A percentile compares a stretch with the other conserved stretches of the same genome.
These are phyloP conservation scores for Xanthoceras sorbifolium DNA, from an alignment of 345 rosid species.

Conservation along the genomic window DNA sequence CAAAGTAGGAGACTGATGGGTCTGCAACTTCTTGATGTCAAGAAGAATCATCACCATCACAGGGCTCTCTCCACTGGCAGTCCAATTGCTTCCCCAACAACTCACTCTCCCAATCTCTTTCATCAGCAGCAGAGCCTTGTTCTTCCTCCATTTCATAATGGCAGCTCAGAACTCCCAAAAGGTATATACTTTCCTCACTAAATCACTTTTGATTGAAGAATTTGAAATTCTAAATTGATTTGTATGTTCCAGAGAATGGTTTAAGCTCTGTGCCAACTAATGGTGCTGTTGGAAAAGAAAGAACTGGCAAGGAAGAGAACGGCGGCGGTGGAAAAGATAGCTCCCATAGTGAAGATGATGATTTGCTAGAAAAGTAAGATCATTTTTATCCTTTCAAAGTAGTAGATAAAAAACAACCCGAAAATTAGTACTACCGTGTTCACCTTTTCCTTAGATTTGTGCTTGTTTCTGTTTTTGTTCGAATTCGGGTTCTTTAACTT, in stretches of 20 bases:
- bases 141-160: conserved; percentile 47
- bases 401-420: not conserved
- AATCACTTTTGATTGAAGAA: not conserved
- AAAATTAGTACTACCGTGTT: not conserved
- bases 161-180: conserved; percentile 25
- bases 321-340: conserved; percentile 40
- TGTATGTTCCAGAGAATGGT: conserved; percentile 45
- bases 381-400: not conserved
- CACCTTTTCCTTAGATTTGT: not conserved
- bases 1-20: conserved; percentile 78
- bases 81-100: conserved; percentile 55
- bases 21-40: conserved; percentile 79
- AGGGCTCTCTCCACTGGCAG: conserved; percentile 66
- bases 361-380: conserved; percentile 45
- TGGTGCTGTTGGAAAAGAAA: conserved; percentile 30
- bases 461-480: not conserved
- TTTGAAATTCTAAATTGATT: not conserved
- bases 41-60: conserved; percentile 65
- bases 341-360: conserved; percentile 29
- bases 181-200: conserved; percentile 29
- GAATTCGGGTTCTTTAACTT: not conserved
- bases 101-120: conserved; percentile 52
- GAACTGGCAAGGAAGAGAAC: conserved; percentile 33
- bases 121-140: conserved; percentile 51
- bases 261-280: conserved; percentile 32